These are phyloP conservation scores for Huntiella moniliformis DNA, from an alignment of 2,329 filamentous ascomycete genomes.

Conservation along the genomic window DNA sequence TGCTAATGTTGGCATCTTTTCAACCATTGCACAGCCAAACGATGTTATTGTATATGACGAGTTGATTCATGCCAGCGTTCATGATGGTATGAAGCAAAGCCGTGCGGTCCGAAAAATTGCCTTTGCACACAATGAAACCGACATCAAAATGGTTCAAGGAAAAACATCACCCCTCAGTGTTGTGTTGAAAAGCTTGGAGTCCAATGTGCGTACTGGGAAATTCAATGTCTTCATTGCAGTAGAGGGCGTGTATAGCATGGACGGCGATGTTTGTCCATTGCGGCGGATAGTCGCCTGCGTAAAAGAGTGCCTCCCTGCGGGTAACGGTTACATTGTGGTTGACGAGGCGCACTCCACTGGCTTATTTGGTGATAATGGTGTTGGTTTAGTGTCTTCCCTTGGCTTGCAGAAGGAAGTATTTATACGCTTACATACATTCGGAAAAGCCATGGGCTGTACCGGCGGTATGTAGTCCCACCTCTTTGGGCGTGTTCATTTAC, in stretches of 20 bases:
- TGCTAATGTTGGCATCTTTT: conserved; percentile 46
- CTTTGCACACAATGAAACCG: conserved; percentile 37
- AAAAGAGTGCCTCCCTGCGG: conserved; percentile 32
- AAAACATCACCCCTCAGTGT: not conserved
- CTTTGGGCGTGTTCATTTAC: not conserved
- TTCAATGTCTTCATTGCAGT: conserved; percentile 47
- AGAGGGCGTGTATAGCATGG: conserved; percentile 66
- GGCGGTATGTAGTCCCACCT: conserved; percentile 36
- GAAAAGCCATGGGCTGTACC: conserved; percentile 47
- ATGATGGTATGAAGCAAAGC: conserved; percentile 55
- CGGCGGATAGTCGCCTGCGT: conserved; percentile 38
- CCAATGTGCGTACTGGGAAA: conserved; percentile 19
- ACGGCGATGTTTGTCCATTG: conserved; percentile 54
- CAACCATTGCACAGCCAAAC: conserved; percentile 37
- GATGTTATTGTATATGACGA: conserved; percentile 56
- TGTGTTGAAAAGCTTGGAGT: conserved; percentile 17
- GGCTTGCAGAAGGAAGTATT: conserved; percentile 37
- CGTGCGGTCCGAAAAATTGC: conserved; percentile 28
- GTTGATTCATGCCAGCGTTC: conserved; percentile 58
- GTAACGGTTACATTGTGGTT: conserved; percentile 44
- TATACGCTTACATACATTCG: conserved; percentile 44
- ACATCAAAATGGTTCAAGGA: not conserved
- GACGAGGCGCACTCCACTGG: conserved; percentile 53
- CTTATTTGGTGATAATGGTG: conserved; percentile 34
- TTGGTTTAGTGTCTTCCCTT: conserved; percentile 37